Conservation (phyloP, 169 alveolate genomes). For the Toxoplasma gondii region DNA sequence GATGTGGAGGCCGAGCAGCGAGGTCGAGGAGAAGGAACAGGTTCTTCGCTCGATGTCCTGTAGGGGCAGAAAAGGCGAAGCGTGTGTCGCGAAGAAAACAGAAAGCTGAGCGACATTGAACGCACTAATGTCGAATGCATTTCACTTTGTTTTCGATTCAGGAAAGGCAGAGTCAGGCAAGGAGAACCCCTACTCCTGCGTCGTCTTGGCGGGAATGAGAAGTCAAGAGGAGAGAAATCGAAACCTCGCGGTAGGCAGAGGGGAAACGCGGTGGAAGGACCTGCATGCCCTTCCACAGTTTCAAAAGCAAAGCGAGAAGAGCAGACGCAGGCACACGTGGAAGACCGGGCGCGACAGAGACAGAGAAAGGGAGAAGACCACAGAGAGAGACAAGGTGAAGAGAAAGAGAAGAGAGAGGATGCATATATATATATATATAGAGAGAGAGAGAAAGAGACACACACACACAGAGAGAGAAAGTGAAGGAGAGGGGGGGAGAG, state of each 20-base stretch:
- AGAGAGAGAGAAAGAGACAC: too few relatives aligned
- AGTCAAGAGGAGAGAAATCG: constrained; percentile 45
- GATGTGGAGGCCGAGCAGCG: too few relatives aligned
- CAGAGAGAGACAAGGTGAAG: background rate
- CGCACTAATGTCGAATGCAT: too few relatives aligned
- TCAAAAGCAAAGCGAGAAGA: background rate
- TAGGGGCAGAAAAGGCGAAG: too few relatives aligned
- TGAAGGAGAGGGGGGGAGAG: background rate
- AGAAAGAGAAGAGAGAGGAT: too few relatives aligned
- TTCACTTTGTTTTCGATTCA: background rate
- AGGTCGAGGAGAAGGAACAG: too few relatives aligned
- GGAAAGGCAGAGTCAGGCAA: constrained; percentile 72
- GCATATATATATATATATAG: too few relatives aligned
- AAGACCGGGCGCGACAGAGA: background rate
- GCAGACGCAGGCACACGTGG: background rate
- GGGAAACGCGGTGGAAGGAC: background rate
- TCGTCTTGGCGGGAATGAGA: constrained; percentile 74
- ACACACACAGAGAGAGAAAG: background rate
- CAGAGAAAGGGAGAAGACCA: background rate
- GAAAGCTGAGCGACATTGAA: too few relatives aligned
- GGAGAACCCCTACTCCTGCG: constrained; percentile 76
- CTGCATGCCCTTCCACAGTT: background rate
- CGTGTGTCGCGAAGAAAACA: too few relatives aligned
- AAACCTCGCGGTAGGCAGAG: constrained; percentile 17
- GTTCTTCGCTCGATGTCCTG: too few relatives aligned